phyloP scores from a whole-genome alignment of 2,329 filamentous ascomycete species.

The Pseudogymnoascus sp. region DNA sequence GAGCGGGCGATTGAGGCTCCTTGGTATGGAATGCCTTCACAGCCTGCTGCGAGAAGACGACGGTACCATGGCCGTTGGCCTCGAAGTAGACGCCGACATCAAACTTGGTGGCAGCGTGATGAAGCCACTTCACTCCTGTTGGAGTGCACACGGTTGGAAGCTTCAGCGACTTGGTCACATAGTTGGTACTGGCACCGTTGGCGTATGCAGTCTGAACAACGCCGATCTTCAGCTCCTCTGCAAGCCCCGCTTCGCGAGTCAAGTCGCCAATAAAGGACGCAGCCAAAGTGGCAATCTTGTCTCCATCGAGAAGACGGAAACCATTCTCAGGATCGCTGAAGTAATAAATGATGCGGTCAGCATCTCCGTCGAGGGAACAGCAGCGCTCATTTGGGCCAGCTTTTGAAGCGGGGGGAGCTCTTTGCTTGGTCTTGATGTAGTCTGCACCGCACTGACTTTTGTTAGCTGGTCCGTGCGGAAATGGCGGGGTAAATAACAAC shows the following conservation, averaged over 20 bases:
- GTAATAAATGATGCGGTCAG: conserved; percentile 93
- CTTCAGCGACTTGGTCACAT: conserved; percentile 78
- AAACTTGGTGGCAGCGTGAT: conserved; percentile 91
- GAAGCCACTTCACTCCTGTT: conserved; percentile 94
- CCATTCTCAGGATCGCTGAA: conserved; percentile 73
- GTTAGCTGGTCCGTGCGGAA: not conserved
- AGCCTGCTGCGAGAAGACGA: conserved; percentile 84
- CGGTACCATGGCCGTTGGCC: conserved; percentile 94
- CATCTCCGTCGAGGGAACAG: conserved; percentile 91
- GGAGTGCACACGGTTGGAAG: conserved; percentile 88
- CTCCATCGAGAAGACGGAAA: conserved; percentile 91
- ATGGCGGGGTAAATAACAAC: conserved; percentile 21
- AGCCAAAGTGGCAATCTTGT: conserved; percentile 90
- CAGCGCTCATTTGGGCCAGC: conserved; percentile 68
- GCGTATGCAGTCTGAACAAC: conserved; percentile 97
- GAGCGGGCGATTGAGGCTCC: conserved; percentile 81
- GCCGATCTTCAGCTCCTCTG: conserved; percentile 76
- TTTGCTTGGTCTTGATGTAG: conserved; percentile 94
- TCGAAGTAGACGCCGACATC: conserved; percentile 98
- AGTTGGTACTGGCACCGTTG: conserved; percentile 89
- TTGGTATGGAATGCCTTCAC: conserved; percentile 69
- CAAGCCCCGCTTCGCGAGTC: conserved; percentile 68
- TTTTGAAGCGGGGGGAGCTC: conserved; percentile 75
- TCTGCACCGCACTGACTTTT: conserved; percentile 76
- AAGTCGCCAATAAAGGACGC: conserved; percentile 92